These are phyloP conservation scores for Crucibulum laeve DNA, from an alignment of 768 basidiomycete species.

Conservation along the genomic window DNA sequence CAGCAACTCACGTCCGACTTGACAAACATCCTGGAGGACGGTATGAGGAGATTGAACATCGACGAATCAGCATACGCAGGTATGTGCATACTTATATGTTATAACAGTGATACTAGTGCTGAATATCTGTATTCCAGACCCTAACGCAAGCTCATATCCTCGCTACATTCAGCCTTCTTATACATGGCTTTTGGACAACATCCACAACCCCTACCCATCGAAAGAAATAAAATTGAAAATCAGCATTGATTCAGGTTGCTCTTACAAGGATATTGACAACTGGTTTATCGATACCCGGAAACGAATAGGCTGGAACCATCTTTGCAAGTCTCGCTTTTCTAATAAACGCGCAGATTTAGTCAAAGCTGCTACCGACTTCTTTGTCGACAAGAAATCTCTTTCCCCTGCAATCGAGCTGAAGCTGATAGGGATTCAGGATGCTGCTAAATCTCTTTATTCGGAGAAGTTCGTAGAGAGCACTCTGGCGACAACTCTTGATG, in stretches of 20 bases:
- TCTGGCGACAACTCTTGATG: constrained; percentile 17
- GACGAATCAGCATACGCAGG: background rate
- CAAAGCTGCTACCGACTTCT: constrained; percentile 31
- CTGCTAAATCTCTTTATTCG: constrained; percentile 14
- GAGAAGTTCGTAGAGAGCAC: constrained; percentile 11
- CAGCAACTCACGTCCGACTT: background rate
- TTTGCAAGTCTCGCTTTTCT: constrained; percentile 27
- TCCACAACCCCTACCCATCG: constrained; percentile 51
- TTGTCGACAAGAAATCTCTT: constrained; percentile 16
- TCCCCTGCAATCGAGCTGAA: constrained; percentile 12
- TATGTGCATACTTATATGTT: background rate
- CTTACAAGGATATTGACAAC: constrained; percentile 25
- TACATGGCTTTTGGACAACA: constrained; percentile 38
- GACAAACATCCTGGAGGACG: background rate
- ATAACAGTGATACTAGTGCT: background rate
- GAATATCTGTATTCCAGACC: background rate
- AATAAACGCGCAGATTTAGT: constrained; percentile 30
- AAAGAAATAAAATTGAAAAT: constrained; percentile 23
- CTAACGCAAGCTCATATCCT: constrained; percentile 5
- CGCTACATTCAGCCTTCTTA: constrained; percentile 26
- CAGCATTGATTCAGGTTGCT: constrained; percentile 15
- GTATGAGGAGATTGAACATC: background rate
- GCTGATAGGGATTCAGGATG: constrained; percentile 16
- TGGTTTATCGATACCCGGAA: constrained; percentile 49
- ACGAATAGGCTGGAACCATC: constrained; percentile 48